Evolutionary conservation across 176 grass and related monocot species (phyloP).

Genomic region (Puccinellia tenuiflora): DNA sequence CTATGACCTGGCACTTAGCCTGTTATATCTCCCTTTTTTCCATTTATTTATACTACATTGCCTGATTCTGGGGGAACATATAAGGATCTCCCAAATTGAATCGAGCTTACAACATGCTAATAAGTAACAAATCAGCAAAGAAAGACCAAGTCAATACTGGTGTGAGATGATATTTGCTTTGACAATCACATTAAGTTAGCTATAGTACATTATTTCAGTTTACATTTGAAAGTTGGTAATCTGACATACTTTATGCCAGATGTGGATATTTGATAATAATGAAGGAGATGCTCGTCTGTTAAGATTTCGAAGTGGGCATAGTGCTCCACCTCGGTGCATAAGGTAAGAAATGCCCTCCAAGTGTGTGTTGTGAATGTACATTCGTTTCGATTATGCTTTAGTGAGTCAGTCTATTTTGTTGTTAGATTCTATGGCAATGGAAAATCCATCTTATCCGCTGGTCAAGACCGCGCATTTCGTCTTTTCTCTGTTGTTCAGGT

Average conservation of each 20-base stretch:
- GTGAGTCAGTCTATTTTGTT: constrained; percentile 6
- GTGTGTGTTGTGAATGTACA: background rate
- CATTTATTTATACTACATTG: background rate
- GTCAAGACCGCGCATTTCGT: constrained; percentile 92
- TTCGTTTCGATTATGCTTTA: constrained; percentile 12
- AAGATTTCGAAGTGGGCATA: constrained; percentile 96
- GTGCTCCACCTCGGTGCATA: constrained; percentile 88
- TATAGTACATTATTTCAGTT: background rate
- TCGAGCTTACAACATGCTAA: background rate
- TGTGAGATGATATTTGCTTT: background rate
- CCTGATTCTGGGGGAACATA: background rate
- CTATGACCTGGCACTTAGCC: background rate
- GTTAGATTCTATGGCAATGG: constrained; percentile 91
- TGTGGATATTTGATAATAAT: constrained; percentile 97
- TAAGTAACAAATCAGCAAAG: background rate
- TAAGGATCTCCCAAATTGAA: background rate
- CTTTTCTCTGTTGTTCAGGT: constrained; percentile 97
- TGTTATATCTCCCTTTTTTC: background rate
- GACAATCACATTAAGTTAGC: background rate
- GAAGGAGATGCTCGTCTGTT: constrained; percentile 88
- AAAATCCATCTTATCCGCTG: constrained; percentile 90
- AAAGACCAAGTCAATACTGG: background rate
- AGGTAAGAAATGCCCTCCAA: constrained; percentile 39
- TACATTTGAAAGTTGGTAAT: background rate
- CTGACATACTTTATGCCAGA: constrained; percentile 45